These are phyloP conservation scores for Theobroma grandiflorum DNA, from an alignment of 441 rosid genomes.

Conservation along the genomic window DNA sequence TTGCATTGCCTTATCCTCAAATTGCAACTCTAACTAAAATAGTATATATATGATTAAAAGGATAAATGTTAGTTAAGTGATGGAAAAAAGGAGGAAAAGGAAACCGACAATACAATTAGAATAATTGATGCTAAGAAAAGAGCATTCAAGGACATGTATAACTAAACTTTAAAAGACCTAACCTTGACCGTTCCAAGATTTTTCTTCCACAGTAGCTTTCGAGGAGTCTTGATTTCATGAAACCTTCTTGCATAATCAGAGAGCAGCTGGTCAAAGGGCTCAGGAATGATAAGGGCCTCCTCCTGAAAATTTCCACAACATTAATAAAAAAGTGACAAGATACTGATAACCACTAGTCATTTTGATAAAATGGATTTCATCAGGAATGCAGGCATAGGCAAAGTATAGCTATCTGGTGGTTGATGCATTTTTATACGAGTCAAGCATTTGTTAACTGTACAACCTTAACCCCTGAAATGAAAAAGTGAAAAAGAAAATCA, in stretches of 20 bases:
- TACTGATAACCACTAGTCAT: conserved; percentile 9
- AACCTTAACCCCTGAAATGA: background rate
- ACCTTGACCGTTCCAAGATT: conserved; percentile 97
- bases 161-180: conserved; percentile 30
- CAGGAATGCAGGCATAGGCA: background rate
- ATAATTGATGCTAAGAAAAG: conserved; percentile 16
- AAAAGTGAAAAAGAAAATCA: background rate
- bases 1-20: conserved; percentile 85
- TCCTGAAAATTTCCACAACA: conserved; percentile 62
- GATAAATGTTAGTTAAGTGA: conserved; percentile 23
- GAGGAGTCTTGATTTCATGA: conserved; percentile 93
- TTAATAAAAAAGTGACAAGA: conserved; percentile 23
- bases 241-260: conserved; percentile 83
- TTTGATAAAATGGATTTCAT: background rate
- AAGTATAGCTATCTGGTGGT: background rate
- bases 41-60: conserved; percentile 22
- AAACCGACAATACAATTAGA: background rate
- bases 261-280: conserved; percentile 73
- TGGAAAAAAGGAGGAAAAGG: conserved; percentile 18
- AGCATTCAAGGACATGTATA: background rate
- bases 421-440: background rate
- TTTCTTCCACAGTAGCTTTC: conserved; percentile 96
- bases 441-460: background rate
- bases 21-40: conserved; percentile 89
- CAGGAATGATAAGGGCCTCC: conserved; percentile 79